Conservation (phyloP, 345 rosid genomes). For the Clausena lansium region DNA sequence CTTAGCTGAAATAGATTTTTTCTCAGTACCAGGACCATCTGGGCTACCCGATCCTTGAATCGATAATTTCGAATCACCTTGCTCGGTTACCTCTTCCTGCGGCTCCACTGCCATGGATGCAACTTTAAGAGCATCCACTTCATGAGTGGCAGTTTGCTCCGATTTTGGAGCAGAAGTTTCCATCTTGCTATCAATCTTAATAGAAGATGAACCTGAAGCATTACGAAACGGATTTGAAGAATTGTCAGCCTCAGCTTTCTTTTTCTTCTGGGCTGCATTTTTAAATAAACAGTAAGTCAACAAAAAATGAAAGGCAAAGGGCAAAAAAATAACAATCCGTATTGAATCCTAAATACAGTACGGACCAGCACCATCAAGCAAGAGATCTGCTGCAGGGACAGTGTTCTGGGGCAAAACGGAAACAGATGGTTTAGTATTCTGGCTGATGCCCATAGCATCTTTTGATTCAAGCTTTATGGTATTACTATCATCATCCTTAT, state of each 20-base stretch:
- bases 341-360: background rate
- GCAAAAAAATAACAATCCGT: background rate
- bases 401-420: constrained; percentile 9
- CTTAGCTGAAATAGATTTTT: constrained; percentile 15
- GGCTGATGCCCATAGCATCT: constrained; percentile 16
- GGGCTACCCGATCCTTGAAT: constrained; percentile 15
- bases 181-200: constrained; percentile 18
- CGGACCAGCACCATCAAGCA: constrained; percentile 12
- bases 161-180: constrained; percentile 9
- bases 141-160: constrained; percentile 14
- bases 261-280: constrained; percentile 33
- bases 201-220: constrained; percentile 15
- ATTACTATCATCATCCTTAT: constrained; percentile 33
- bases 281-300: background rate
- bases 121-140: constrained; percentile 15
- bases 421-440: constrained; percentile 8
- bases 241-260: constrained; percentile 27
- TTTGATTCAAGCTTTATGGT: constrained; percentile 22
- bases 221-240: constrained; percentile 15
- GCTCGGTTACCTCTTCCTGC: constrained; percentile 19
- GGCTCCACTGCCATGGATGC: constrained; percentile 15
- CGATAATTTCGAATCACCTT: constrained; percentile 19
- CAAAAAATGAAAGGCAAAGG: background rate
- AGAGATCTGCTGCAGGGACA: constrained; percentile 19
- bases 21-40: constrained; percentile 12